These are phyloP conservation scores for Phytophthora pistaciae DNA, from an alignment of 352 stramenopile genomes.

Conservation along the genomic window DNA sequence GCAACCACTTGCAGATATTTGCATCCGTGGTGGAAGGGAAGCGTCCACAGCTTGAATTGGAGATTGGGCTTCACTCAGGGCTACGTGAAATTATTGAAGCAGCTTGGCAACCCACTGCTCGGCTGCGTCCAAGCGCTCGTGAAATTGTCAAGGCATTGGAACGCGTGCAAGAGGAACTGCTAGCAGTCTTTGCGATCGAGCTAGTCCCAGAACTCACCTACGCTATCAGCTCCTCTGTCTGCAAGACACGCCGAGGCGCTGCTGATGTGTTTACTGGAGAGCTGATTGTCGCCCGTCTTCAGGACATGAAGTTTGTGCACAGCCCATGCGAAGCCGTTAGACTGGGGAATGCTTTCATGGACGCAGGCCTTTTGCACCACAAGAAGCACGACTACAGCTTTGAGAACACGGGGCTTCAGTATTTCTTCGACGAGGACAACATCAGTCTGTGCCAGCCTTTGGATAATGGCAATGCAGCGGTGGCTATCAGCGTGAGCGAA, in stretches of 20 bases:
- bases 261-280: constrained; percentile 42
- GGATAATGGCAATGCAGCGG: neutral
- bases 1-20: constrained; percentile 66
- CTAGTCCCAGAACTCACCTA: constrained; percentile 36
- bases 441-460: constrained; percentile 43
- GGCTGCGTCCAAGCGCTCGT: constrained; percentile 45
- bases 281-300: constrained; percentile 42
- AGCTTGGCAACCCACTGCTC: constrained; percentile 53
- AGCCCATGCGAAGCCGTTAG: constrained; percentile 46
- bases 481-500: constrained; percentile 9
- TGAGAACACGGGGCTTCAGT: constrained; percentile 38
- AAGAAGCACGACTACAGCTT: constrained; percentile 47
- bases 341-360: constrained; percentile 57
- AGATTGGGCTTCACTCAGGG: constrained; percentile 26
- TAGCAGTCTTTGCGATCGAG: constrained; percentile 35
- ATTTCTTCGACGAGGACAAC: constrained; percentile 55
- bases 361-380: constrained; percentile 59
- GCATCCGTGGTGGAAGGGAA: constrained; percentile 51
- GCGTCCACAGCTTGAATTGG: constrained; percentile 33
- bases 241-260: constrained; percentile 18
- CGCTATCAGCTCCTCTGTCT: constrained; percentile 29
- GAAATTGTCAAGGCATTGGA: constrained; percentile 55
- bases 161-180: constrained; percentile 51
- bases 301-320: constrained; percentile 35
- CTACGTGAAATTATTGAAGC: constrained; percentile 55